Percentiles rank a stretch among this genome's conserved stretches.
These are phyloP conservation scores for Epichloe typhina DNA, from an alignment of 2,329 filamentous ascomycete species.

Conservation along the genomic window DNA sequence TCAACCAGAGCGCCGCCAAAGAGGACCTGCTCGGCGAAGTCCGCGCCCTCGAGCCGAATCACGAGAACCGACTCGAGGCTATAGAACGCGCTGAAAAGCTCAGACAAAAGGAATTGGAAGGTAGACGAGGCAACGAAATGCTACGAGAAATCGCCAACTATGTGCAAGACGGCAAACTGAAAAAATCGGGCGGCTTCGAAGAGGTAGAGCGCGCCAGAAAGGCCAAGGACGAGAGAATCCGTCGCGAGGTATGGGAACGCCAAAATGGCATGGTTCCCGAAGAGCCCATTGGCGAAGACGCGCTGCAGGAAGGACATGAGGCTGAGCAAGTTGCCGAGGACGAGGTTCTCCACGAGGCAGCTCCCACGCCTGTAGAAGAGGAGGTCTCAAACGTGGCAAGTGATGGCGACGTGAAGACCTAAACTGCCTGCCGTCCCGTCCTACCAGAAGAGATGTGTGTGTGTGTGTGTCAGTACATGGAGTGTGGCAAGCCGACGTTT, in stretches of 20 bases:
- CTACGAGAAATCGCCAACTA: slow-evolving; percentile 76
- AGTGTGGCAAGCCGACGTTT: too few relatives aligned
- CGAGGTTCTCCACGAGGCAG: slow-evolving; percentile 7
- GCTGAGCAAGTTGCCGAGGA: slow-evolving; percentile 8
- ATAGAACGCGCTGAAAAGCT: slow-evolving; percentile 95
- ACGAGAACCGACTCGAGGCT: slow-evolving; percentile 82
- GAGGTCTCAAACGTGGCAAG: not conserved
- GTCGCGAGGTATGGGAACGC: slow-evolving; percentile 64
- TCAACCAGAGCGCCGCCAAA: slow-evolving; percentile 70
- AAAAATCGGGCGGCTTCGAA: slow-evolving; percentile 91
- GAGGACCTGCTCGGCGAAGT: slow-evolving; percentile 89
- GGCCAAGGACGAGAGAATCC: slow-evolving; percentile 74
- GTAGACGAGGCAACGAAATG: slow-evolving; percentile 59
- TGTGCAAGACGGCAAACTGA: slow-evolving; percentile 79
- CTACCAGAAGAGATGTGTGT: too few relatives aligned
- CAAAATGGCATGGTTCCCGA: slow-evolving; percentile 44
- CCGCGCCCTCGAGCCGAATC: slow-evolving; percentile 83
- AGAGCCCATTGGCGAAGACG: slow-evolving; percentile 27
- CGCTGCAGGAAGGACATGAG: slow-evolving; percentile 12
- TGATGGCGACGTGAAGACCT: slow-evolving; percentile 1
- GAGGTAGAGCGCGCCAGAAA: slow-evolving; percentile 78
- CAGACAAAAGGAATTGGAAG: slow-evolving; percentile 76
- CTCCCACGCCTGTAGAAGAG: not conserved
- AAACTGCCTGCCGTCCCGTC: not conserved
- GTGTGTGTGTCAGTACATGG: too few relatives aligned